Base-by-base conservation (phyloP, 345 rosid genomes). In the Brassica rapa region DNA sequence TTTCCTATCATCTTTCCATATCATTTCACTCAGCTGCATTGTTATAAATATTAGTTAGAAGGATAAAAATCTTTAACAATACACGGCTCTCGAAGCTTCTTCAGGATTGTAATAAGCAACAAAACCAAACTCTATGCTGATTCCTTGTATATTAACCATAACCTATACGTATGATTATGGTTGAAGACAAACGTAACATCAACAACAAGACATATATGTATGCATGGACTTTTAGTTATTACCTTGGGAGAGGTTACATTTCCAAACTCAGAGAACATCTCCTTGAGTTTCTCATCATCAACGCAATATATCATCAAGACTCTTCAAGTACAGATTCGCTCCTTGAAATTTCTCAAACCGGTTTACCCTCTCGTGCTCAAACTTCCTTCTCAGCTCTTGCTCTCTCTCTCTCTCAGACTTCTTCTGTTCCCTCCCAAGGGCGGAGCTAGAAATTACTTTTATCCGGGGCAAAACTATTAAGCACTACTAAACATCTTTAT, bases 51-150 rank as follows among this genome's bases (percentile, higher is more conserved):
- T 59, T 10, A 59, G 64, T 61, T 27, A 24, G 2, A 57, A 64
- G n/a, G 35, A 64, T 7, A 30, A 30, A 30, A 29, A 64, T 16
- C 0, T 1, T 8, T 25, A 27, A 59, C n/a, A 66, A 68, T 84
- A 57, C 83, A 91, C 97, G 29, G 94, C 97, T 78, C 66, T 87
- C 57, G 72, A 27, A 49, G 97, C 97, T 84, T 91, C 97, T 78
- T 88, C 90, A 10, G 88, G 85, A 5, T 70, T 76, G 35, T 90
- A 77, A 57, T 85, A 91, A 19, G 94, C 90, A 81, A 89, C 94
- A 76, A 91, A 89, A 55, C 97, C 91, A 73, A 86, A 89, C 19
- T 91, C 89, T 85, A 78, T 87, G 74, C 93, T 88, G 33, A 83
- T 21, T 6, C 91, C 94, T 69, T 85, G 81, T 4, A 77, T 41